A percentile compares a stretch with the other conserved stretches of the same genome.
These are phyloP conservation scores for Tolypocladium capitatum DNA, from an alignment of 2,329 filamentous ascomycete genomes.

Conservation along the genomic window DNA sequence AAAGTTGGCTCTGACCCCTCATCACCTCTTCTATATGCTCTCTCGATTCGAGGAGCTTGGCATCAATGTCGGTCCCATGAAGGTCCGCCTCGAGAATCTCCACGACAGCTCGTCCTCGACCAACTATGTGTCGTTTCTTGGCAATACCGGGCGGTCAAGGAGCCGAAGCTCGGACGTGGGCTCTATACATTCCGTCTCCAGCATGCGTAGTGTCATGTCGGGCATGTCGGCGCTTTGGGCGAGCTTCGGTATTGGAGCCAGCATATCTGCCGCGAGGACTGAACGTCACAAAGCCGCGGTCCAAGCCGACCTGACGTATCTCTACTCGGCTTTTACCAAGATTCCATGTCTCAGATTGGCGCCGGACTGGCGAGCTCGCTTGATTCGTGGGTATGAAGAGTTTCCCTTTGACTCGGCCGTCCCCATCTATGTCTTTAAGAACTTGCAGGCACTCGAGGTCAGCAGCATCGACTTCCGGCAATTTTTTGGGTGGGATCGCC, in stretches of 20 bases:
- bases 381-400: slow-evolving; percentile 90
- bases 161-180: slow-evolving; percentile 70
- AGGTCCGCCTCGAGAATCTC: slow-evolving; percentile 85
- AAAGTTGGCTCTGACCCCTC: slow-evolving; percentile 83
- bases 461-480: slow-evolving; percentile 93
- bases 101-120: slow-evolving; percentile 75
- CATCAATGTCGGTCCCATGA: slow-evolving; percentile 90
- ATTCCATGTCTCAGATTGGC: slow-evolving; percentile 82
- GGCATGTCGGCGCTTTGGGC: slow-evolving; percentile 92
- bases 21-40: slow-evolving; percentile 92
- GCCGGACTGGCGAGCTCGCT: slow-evolving; percentile 80
- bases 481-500: slow-evolving; percentile 91
- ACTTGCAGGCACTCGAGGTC: slow-evolving; percentile 84
- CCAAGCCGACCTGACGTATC: slow-evolving; percentile 80
- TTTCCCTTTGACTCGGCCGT: slow-evolving; percentile 97
- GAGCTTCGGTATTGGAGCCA: slow-evolving; percentile 68
- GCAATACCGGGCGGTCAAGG: slow-evolving; percentile 62
- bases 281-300: slow-evolving; percentile 82
- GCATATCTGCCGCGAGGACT: slow-evolving; percentile 66
- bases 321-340: slow-evolving; percentile 97
- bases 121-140: slow-evolving; percentile 93
- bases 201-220: slow-evolving; percentile 93
- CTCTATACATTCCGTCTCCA: slow-evolving; percentile 91
- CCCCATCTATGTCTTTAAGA: slow-evolving; percentile 94
- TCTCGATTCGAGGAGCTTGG: slow-evolving; percentile 89